Base-by-base conservation (phyloP, 202 grass and related monocot genomes). In the Musa balbisiana region DNA sequence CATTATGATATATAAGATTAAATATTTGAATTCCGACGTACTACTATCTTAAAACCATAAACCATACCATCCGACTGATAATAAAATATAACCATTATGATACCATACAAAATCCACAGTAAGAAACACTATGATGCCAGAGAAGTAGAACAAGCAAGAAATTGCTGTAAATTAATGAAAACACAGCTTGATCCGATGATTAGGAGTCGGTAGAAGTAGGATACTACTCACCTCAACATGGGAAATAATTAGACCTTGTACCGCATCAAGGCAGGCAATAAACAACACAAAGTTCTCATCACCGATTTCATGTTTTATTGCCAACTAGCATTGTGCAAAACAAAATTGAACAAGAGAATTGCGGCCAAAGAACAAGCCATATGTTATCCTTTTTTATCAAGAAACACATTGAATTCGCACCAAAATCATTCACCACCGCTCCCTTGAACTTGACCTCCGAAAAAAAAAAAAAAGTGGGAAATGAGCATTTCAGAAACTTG, bases 381-480 rank as follows among this genome's bases (percentile, higher is more conserved):
- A 43, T 8, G 33, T 43, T 43, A 13, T 20, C 21, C 23, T 3
- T 26, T 26, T 25, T 51, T 71, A n/a, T 20, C 49, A 71, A 52
- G 16, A 52, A 20, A 51, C 74, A 69, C 52, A 53, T 72, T 27
- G 63, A 66, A 86, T 84, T 77, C 72, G 15, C 43, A 67, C 69
- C 23, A 62, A 20, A 65, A 12, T 21, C 33, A 73, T 67, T 92
- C 82, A 89, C 87, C 90, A 89, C 59, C 87, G 63, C 67, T 87
- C 80, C 67, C 90, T 83, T 19, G 87, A 54, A 25, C 50, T 74
- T 77, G 90, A 78, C 78, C 90, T 89, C 2, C 1, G 82, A n/a
- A 85, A 84, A 64, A 8, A 33, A 77, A 52, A 50, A 24, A 2
- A 27, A 21, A 53, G 22, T 11, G 66, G 51, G 33, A 67, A 19